Evolutionary conservation across 1,284 basidiomycete species (phyloP).

Genomic region (Ceratobasidium sp.): DNA sequence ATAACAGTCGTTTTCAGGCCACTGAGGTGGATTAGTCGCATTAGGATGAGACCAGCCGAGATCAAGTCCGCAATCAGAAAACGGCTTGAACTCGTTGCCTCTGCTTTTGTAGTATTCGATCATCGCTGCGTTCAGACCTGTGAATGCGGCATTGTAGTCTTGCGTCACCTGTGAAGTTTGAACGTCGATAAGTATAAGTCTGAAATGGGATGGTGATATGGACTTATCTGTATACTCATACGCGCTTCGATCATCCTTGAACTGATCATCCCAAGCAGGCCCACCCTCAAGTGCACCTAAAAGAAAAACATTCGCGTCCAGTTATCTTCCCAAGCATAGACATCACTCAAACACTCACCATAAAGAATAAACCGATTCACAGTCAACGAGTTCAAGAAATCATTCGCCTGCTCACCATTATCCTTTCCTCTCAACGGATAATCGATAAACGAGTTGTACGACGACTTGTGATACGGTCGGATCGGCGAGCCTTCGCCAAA

Average conservation of each 20-base stretch:
- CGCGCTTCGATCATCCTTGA: slow-evolving; percentile 45
- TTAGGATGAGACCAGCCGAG: slow-evolving; percentile 49
- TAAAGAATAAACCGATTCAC: slow-evolving; percentile 48
- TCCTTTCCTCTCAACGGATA: too few relatives aligned
- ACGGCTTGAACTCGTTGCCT: slow-evolving; percentile 45
- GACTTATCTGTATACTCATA: slow-evolving; percentile 49
- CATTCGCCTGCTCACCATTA: too few relatives aligned
- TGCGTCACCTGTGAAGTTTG: slow-evolving; percentile 47
- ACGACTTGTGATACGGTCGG: slow-evolving; percentile 41
- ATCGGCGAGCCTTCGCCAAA: slow-evolving; percentile 47
- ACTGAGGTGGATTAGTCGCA: slow-evolving; percentile 44
- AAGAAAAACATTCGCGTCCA: not conserved
- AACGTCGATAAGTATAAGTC: slow-evolving; percentile 19
- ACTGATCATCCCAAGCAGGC: slow-evolving; percentile 47
- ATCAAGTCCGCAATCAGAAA: slow-evolving; percentile 48
- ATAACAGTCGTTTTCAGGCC: slow-evolving; percentile 47
- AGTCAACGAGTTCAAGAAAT: slow-evolving; percentile 20
- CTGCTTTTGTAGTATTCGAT: slow-evolving; percentile 41
- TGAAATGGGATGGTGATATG: not conserved
- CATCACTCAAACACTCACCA: slow-evolving; percentile 9
- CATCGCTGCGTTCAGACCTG: slow-evolving; percentile 48
- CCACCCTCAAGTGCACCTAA: slow-evolving; percentile 48
- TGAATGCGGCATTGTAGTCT: slow-evolving; percentile 49
- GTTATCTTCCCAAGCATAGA: too few relatives aligned
- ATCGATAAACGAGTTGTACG: slow-evolving; percentile 49